Evolutionary conservation across 2,329 filamentous ascomycete genomes (phyloP), one percentile per base, ranked within the genome.

Genomic region (Neofusicoccum kwambonambiense): DNA sequence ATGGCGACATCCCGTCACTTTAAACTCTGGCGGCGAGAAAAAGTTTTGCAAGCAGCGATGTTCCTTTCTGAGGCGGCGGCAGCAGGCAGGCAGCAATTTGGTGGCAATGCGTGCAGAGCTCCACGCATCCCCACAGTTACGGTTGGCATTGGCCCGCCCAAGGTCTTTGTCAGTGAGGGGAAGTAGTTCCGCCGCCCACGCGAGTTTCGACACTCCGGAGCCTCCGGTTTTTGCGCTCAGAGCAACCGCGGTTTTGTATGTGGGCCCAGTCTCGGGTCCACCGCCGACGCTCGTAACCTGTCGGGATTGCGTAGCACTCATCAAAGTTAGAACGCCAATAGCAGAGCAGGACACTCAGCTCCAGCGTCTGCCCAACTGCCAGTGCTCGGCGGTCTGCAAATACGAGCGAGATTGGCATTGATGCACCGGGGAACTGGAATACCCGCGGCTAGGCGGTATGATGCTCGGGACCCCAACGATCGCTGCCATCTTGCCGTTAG

Each of bases 161-260:
- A 58, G 54, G 44, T 49, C 42, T 60, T 49, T 60, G 42, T 58
- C 41, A 31, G 44, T 35, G 56, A 60, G 56, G 56, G 54, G 56
- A 60, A 60, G 56, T 8, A 22, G 42, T 34, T 31, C 54, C 54
- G 54, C 22, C 13, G 19, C 27, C 49, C 49, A 17, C 27, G 49
- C 49, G 49, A 51, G 54, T 19, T 13, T 60, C 56, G 56, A 47
- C 27, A 39, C 42, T 60, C 56, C 56, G 56, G 56, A 15, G 6
- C n/a, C 41, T 58, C 41, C 56, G 41, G 56, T 19, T 13, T 60
- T 37, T 47, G 31, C 54, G 54, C 54, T 54, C 51, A 54, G 51
- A 54, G 35, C 52, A 34, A 44, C 52, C 51, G 56, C 35, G 56
- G 42, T 60, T 47, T 47, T 60, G 42, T 4, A 47, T 11, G 56